phyloP scores from a whole-genome alignment of 768 basidiomycete species.

The Gloeophyllum trabeum region DNA sequence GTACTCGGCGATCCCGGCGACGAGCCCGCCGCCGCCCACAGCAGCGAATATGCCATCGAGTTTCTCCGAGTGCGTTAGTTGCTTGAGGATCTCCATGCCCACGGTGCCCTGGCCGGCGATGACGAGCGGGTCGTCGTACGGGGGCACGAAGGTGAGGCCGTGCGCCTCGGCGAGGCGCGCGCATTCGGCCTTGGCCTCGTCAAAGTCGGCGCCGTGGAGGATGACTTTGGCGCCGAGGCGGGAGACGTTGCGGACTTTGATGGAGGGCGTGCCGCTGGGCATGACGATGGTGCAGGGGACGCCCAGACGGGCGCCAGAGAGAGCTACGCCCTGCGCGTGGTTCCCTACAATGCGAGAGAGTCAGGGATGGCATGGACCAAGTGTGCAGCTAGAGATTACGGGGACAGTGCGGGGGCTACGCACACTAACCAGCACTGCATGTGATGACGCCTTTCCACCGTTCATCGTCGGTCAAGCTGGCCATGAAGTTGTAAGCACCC shows the following conservation, averaged over 20 bases:
- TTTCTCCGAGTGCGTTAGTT: constrained; percentile 60
- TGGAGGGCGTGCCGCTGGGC: constrained; percentile 89
- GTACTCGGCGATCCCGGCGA: constrained; percentile 86
- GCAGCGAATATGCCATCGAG: constrained; percentile 82
- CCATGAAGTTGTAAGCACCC: constrained; percentile 99
- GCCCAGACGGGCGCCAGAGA: constrained; percentile 78
- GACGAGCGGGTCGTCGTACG: constrained; percentile 94
- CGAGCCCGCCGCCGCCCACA: constrained; percentile 91
- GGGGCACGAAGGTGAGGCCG: constrained; percentile 85
- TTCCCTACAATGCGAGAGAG: constrained; percentile 50
- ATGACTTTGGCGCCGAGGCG: constrained; percentile 93
- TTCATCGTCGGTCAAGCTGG: constrained; percentile 74
- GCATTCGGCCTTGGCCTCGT: constrained; percentile 93
- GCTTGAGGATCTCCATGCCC: constrained; percentile 91
- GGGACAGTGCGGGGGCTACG: constrained; percentile 18
- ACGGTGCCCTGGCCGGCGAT: constrained; percentile 96
- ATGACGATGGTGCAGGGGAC: constrained; percentile 99
- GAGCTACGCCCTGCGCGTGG: constrained; percentile 96
- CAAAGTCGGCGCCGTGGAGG: constrained; percentile 85
- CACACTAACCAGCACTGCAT: constrained; percentile 92
- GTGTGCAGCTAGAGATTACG: constrained; percentile 1
- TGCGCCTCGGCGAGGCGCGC: constrained; percentile 68
- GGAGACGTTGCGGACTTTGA: constrained; percentile 94
- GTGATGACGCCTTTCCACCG: constrained; percentile 97
- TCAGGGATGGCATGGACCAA: background rate